Evolutionary conservation across 352 stramenopile species (phyloP).

Genomic region (Phytophthora litchii): DNA sequence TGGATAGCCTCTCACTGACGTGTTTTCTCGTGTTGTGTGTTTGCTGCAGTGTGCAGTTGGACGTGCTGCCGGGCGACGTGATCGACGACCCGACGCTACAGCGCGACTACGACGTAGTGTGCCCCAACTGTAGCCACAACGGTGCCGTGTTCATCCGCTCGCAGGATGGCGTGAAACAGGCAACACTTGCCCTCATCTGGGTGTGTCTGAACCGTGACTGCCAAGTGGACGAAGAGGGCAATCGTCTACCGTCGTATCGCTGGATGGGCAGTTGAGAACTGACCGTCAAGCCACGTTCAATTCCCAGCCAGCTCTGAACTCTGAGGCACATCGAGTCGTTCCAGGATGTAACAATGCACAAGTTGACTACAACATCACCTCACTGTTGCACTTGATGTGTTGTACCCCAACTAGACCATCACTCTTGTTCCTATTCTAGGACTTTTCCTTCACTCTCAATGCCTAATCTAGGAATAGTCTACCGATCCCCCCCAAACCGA

Average conservation of each 20-base stretch:
- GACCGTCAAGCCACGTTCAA: not conserved
- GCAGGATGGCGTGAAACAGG: conserved; percentile 89
- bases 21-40: conserved; percentile 4
- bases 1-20: conserved; percentile 3
- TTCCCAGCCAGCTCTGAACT: not conserved
- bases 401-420: not conserved
- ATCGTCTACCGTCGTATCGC: conserved; percentile 82
- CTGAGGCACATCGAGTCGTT: not conserved
- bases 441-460: not conserved
- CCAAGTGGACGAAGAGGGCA: conserved; percentile 85
- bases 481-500: conserved; percentile 23
- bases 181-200: conserved; percentile 88
- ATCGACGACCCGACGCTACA: conserved; percentile 90
- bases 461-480: not conserved
- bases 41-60: conserved; percentile 69
- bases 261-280: conserved; percentile 73
- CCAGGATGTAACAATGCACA: conserved; percentile 15
- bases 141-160: conserved; percentile 89
- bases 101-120: conserved; percentile 87
- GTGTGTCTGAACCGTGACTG: conserved; percentile 90
- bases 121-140: conserved; percentile 78
- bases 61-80: conserved; percentile 84
- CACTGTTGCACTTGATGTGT: conserved; percentile 6
- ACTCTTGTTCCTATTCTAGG: conserved; percentile 8
- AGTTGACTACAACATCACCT: conserved; percentile 1